Percentiles rank a stretch among this genome's conserved stretches.
Evolutionary conservation across 306 rosid species (phyloP).

Genomic region (Cicer judaicum): DNA sequence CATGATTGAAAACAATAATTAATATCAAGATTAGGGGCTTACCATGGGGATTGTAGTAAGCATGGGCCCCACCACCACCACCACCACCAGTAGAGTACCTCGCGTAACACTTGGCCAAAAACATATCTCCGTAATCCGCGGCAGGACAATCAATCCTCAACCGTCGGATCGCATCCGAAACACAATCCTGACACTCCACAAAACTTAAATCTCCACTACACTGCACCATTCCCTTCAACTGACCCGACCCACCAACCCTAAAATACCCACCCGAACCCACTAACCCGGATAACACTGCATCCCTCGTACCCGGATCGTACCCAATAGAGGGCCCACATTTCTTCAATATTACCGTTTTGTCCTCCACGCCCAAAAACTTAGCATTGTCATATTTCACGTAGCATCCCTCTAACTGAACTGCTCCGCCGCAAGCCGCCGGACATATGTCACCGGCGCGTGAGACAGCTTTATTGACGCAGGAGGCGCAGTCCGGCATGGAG

Average conservation of each 20-base stretch:
- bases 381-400: slow-evolving; percentile 82
- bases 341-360: slow-evolving; percentile 74
- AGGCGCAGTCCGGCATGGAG: slow-evolving; percentile 83
- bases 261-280: slow-evolving; percentile 60
- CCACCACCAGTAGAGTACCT: slow-evolving; percentile 63
- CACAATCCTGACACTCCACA: slow-evolving; percentile 73
- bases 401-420: slow-evolving; percentile 82
- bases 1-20: no score
- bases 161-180: slow-evolving; percentile 66
- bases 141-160: slow-evolving; percentile 69
- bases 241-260: slow-evolving; percentile 74
- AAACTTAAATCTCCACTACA: slow-evolving; percentile 73
- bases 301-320: slow-evolving; percentile 54
- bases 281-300: slow-evolving; percentile 60
- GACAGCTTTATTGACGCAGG: slow-evolving; percentile 64
- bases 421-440: slow-evolving; percentile 64
- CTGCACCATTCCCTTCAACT: slow-evolving; percentile 70
- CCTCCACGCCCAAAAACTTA: slow-evolving; percentile 72
- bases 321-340: slow-evolving; percentile 81
- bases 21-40: slow-evolving; percentile 24
- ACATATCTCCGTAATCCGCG: slow-evolving; percentile 71
- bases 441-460: slow-evolving; percentile 60
- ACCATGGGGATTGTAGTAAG: slow-evolving; percentile 63
- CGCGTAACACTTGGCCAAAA: slow-evolving; percentile 76
- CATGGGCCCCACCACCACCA: slow-evolving; percentile 50